Evolutionary conservation across 2,329 filamentous ascomycete species (phyloP), one percentile per base, ranked within the genome.

Genomic region (Phaeosphaeria sp.): DNA sequence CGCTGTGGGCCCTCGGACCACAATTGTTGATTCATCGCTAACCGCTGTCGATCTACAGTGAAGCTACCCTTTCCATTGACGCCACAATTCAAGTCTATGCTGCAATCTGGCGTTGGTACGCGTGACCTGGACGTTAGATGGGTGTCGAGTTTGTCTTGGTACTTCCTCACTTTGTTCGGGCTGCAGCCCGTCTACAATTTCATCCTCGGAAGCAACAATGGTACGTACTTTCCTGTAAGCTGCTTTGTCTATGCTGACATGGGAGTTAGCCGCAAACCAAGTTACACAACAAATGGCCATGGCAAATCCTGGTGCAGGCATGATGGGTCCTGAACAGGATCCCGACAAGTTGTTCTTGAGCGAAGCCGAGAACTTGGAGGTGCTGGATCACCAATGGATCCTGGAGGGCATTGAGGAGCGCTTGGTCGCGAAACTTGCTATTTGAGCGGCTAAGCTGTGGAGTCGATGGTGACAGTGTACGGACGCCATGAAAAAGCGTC

Each of bases 121-220:
- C 90, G 89, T 72, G 95, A 99, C 76, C 89, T 99, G 81, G 96
- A 99, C 74, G 95, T 97, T 11, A 87, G 94, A 79, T 99, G 95
- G 95, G 97, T 99, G 80, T 97, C 93, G 0, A 97, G 93, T 79
- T 89, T 99, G 78, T 97, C 93, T 59, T 99, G 95, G 93, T 99
- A 99, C 82, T 98, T 99, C 75, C 82, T 99, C 66, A 98, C 96
- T 72, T 89, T 99, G 63, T 98, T 99, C 76, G 95, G 96, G 47
- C 83, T 99, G 56, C 94, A 98, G 78, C 92, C 94, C 54, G 93
- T 99, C 56, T 99, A 99, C 78, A 96, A 95, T 74, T 98, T 97
- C 77, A 89, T 99, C 50, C 85, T 99, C 15, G 95, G 95, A 9
- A 96, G 90, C 77, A 96, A 99, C 72, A 98, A 98, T 78, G 89